Percentiles rank a stretch among this genome's conserved stretches.
These are phyloP conservation scores for Lipomyces orientalis DNA, from an alignment of 805 yeast genomes.

Conservation along the genomic window DNA sequence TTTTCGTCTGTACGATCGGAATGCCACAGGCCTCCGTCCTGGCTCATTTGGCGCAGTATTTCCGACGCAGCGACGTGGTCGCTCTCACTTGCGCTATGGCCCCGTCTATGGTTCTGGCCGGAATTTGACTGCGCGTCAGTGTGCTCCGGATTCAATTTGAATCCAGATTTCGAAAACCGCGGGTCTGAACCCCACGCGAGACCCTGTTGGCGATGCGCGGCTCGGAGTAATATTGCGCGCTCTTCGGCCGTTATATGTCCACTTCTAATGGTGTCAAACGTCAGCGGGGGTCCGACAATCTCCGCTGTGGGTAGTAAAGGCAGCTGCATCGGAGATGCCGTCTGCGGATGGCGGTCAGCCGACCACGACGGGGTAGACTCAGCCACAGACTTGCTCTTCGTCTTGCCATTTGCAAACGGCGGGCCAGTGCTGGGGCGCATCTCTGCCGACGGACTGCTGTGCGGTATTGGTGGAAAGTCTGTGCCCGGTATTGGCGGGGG, in stretches of 20 bases:
- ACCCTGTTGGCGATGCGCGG: conserved; percentile 31
- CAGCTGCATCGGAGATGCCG: conserved; percentile 3
- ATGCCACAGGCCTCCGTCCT: conserved; percentile 11
- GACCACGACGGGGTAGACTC: background rate
- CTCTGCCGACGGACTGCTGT: conserved; percentile 1
- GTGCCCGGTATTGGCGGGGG: background rate
- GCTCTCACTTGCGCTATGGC: background rate
- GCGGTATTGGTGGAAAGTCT: background rate
- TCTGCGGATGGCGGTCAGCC: background rate
- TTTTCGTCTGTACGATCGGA: background rate
- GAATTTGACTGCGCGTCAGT: background rate
- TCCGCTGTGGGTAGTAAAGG: conserved; percentile 16
- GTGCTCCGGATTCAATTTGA: conserved; percentile 10
- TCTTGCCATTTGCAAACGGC: background rate
- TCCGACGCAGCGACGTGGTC: conserved; percentile 28
- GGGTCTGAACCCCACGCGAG: conserved; percentile 37
- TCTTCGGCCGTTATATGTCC: conserved; percentile 27
- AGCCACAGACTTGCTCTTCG: background rate
- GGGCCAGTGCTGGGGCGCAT: background rate
- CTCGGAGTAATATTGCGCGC: conserved; percentile 30
- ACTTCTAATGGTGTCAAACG: conserved; percentile 4
- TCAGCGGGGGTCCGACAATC: conserved; percentile 6
- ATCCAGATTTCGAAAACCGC: conserved; percentile 26
- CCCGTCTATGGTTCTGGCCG: conserved; percentile 1
- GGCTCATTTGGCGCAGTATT: conserved; percentile 34